Percentiles rank a stretch among this genome's conserved stretches.
Conservation (phyloP, 352 stramenopile genomes). For the Saprolegnia parasitica region DNA sequence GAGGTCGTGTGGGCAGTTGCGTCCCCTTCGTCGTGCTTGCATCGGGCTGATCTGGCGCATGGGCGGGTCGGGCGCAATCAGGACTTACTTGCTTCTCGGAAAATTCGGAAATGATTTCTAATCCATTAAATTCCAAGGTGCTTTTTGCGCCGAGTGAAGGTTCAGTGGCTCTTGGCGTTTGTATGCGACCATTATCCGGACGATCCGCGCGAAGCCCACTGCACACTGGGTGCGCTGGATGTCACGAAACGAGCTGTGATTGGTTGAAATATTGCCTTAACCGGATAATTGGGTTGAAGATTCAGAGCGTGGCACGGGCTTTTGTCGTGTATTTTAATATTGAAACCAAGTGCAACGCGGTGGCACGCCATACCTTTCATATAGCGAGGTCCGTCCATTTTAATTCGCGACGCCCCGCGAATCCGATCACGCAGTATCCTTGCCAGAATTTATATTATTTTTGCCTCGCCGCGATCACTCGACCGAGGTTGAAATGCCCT, state of each 20-base stretch:
- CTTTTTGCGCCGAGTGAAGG: not conserved
- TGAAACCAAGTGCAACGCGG: not conserved
- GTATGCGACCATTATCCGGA: conserved; percentile 13
- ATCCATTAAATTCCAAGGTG: not conserved
- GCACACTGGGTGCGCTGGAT: not conserved
- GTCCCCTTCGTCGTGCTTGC: conserved; percentile 24
- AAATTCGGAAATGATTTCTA: conserved; percentile 29
- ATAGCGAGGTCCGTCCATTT: too few relatives aligned
- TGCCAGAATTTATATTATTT: not conserved
- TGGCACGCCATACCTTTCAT: not conserved
- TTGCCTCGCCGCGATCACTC: too few relatives aligned
- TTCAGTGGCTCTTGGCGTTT: conserved; percentile 23
- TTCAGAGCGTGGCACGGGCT: conserved; percentile 4
- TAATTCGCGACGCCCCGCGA: too few relatives aligned
- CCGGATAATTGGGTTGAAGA: conserved; percentile 26
- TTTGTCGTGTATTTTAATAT: not conserved
- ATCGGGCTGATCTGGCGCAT: conserved; percentile 18
- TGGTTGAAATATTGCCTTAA: not conserved
- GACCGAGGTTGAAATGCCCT: too few relatives aligned
- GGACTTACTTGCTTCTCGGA: not conserved
- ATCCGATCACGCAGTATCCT: too few relatives aligned
- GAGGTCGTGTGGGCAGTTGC: conserved; percentile 54
- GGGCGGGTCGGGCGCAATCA: not conserved
- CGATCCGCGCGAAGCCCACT: not conserved
- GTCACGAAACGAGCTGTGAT: not conserved